Evolutionary conservation across 371 early-diverging fungal genomes (phyloP).

Genomic region (Syncephalastrum monosporum): DNA sequence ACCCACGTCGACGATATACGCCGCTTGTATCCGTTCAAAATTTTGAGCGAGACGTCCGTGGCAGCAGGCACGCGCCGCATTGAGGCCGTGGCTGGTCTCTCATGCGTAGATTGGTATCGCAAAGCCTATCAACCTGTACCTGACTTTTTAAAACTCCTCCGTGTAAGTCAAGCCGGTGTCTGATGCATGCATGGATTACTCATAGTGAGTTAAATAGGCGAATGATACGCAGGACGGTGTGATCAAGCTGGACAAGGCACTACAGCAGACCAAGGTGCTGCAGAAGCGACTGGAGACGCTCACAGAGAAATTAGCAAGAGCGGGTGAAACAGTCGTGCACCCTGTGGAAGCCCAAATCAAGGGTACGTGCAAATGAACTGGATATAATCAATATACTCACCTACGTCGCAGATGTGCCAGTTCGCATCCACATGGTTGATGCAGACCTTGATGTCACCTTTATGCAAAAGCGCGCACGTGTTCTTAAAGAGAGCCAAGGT

Average conservation of each 20-base stretch:
- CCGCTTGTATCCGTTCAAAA: conserved; percentile 70
- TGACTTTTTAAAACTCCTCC: conserved; percentile 37
- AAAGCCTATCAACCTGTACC: conserved; percentile 49
- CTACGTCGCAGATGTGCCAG: conserved; percentile 25
- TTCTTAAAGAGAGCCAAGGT: conserved; percentile 41
- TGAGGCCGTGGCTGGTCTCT: conserved; percentile 71
- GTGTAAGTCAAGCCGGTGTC: conserved; percentile 20
- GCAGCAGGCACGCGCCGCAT: conserved; percentile 78
- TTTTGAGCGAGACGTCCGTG: conserved; percentile 65
- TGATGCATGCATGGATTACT: background rate
- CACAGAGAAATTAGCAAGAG: conserved; percentile 42
- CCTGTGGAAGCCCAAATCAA: conserved; percentile 25
- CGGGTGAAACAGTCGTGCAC: conserved; percentile 21
- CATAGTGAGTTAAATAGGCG: conserved; percentile 17
- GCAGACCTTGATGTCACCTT: conserved; percentile 47
- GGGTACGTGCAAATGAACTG: conserved; percentile 12
- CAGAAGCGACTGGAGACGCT: conserved; percentile 38
- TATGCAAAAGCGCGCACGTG: conserved; percentile 55
- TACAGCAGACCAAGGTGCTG: conserved; percentile 37
- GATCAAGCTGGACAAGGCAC: conserved; percentile 36
- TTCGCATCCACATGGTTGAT: conserved; percentile 55
- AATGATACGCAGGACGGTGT: conserved; percentile 39
- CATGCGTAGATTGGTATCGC: conserved; percentile 53
- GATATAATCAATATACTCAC: background rate
- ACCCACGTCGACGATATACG: conserved; percentile 68